Evolutionary conservation across 805 yeast species (phyloP).

Genomic region (Ogataea pini): DNA sequence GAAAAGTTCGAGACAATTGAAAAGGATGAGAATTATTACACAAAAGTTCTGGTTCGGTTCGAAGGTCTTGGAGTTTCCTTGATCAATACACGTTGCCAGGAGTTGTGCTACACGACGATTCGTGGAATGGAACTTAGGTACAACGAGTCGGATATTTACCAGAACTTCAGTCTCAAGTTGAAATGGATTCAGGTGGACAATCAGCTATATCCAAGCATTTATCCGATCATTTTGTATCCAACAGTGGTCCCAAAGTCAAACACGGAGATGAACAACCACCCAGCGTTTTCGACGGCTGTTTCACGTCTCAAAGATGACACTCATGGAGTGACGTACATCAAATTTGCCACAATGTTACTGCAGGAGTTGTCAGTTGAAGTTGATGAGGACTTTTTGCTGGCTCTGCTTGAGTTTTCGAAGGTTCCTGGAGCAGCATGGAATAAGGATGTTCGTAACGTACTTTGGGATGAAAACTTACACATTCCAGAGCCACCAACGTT

Average conservation of each 20-base stretch:
- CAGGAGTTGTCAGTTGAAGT: constrained; percentile 92
- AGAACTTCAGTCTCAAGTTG: constrained; percentile 73
- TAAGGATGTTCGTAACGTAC: constrained; percentile 32
- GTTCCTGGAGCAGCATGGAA: constrained; percentile 85
- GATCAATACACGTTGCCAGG: constrained; percentile 69
- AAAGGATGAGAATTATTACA: constrained; percentile 52
- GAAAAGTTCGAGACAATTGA: constrained; percentile 59
- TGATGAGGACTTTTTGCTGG: constrained; percentile 89
- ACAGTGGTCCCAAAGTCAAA: constrained; percentile 83
- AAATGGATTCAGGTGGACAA: constrained; percentile 97
- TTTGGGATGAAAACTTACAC: constrained; percentile 63
- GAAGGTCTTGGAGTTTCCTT: constrained; percentile 89
- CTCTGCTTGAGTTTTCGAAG: constrained; percentile 75
- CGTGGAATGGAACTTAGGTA: constrained; percentile 80
- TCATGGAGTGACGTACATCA: constrained; percentile 87
- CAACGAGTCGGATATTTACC: constrained; percentile 82
- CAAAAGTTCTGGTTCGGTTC: constrained; percentile 60
- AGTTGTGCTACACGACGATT: constrained; percentile 78
- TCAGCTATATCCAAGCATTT: constrained; percentile 83
- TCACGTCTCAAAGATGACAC: constrained; percentile 84
- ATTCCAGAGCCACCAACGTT: constrained; percentile 69
- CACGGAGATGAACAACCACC: constrained; percentile 83
- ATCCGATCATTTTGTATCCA: constrained; percentile 88
- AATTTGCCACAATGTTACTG: constrained; percentile 83
- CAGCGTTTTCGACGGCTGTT: constrained; percentile 83